A percentile compares a stretch with the other conserved stretches of the same genome.
Conservation (phyloP, 1,284 basidiomycete genomes). For the Neonothopanus nambi region DNA sequence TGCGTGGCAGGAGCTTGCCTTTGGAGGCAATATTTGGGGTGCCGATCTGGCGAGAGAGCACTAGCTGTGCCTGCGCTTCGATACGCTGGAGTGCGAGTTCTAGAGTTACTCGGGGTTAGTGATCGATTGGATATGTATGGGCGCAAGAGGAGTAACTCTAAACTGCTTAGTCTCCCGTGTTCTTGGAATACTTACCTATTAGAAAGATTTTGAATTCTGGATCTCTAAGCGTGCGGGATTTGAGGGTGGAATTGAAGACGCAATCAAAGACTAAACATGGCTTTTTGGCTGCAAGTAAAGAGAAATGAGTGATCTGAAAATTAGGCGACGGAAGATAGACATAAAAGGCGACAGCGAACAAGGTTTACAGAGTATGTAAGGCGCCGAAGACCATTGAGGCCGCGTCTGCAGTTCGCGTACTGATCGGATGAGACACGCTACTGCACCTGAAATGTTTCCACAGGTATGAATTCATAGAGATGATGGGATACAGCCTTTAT, state of each 20-base stretch:
- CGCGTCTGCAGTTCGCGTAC: not conserved
- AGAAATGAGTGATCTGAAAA: not conserved
- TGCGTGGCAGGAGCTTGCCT: slow-evolving; percentile 59
- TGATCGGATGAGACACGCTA: not conserved
- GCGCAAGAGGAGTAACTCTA: not conserved
- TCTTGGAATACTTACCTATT: slow-evolving; percentile 55
- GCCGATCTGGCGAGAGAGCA: slow-evolving; percentile 62
- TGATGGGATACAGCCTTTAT: slow-evolving; percentile 3
- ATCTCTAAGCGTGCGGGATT: slow-evolving; percentile 56
- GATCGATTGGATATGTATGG: not conserved
- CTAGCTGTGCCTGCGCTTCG: slow-evolving; percentile 55
- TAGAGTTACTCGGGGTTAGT: slow-evolving; percentile 24
- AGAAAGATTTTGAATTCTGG: slow-evolving; percentile 67
- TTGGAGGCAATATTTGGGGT: slow-evolving; percentile 73
- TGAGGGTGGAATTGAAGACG: slow-evolving; percentile 59
- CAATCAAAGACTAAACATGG: slow-evolving; percentile 70
- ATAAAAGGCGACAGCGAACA: not conserved
- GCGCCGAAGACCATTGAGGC: not conserved
- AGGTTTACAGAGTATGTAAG: not conserved
- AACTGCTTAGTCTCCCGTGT: too few species aligned
- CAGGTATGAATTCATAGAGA: not conserved
- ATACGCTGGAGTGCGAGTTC: slow-evolving; percentile 69
- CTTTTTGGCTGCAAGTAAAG: slow-evolving; percentile 54
- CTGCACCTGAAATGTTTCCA: not conserved
- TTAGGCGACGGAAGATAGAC: not conserved